These are phyloP conservation scores for Ogataea paraovalis DNA, from an alignment of 805 yeast genomes.

Conservation along the genomic window DNA sequence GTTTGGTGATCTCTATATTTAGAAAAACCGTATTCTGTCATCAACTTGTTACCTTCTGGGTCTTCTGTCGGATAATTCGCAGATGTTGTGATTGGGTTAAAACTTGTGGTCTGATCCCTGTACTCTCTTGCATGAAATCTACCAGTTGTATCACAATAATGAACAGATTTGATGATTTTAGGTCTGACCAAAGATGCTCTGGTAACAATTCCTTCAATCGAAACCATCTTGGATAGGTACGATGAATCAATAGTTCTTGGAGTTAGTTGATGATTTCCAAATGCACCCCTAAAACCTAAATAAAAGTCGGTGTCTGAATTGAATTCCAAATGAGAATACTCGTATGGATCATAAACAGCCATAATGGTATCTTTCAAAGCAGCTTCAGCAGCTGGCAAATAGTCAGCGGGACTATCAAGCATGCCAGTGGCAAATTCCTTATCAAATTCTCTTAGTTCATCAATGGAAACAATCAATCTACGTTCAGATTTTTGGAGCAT, in stretches of 20 bases:
- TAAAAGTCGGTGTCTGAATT: slow-evolving; percentile 64
- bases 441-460: slow-evolving; percentile 85
- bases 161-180: slow-evolving; percentile 85
- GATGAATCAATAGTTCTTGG: slow-evolving; percentile 83
- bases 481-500: slow-evolving; percentile 66
- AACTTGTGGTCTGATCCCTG: slow-evolving; percentile 86
- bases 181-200: slow-evolving; percentile 92
- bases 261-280: slow-evolving; percentile 81
- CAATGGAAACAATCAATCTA: slow-evolving; percentile 73
- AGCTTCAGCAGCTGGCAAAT: slow-evolving; percentile 80
- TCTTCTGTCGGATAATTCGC: slow-evolving; percentile 93
- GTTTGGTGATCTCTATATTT: slow-evolving; percentile 94
- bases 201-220: slow-evolving; percentile 94
- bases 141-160: slow-evolving; percentile 80
- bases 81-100: slow-evolving; percentile 77
- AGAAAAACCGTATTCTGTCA: slow-evolving; percentile 89
- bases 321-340: slow-evolving; percentile 46
- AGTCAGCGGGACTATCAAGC: slow-evolving; percentile 75
- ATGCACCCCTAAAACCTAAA: slow-evolving; percentile 82
- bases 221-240: slow-evolving; percentile 74
- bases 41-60: slow-evolving; percentile 80
- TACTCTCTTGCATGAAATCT: slow-evolving; percentile 89
- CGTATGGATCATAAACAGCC: slow-evolving; percentile 63
- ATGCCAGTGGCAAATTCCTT: slow-evolving; percentile 69
- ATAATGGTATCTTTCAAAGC: slow-evolving; percentile 79